These are phyloP conservation scores for Purpureocillium lavendulum DNA, from an alignment of 2,329 filamentous ascomycete genomes.

Conservation along the genomic window DNA sequence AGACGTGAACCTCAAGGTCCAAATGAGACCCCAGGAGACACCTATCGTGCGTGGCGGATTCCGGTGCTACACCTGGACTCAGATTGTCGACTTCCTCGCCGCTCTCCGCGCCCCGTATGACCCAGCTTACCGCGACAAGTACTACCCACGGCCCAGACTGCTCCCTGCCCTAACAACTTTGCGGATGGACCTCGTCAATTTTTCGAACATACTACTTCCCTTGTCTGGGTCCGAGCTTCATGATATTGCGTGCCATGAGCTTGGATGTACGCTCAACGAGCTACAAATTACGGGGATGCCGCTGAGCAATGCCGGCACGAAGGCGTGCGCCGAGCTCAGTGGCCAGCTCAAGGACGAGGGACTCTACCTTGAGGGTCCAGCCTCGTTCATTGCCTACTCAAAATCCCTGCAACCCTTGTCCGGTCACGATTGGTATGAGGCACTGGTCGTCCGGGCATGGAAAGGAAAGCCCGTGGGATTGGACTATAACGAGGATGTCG, in stretches of 20 bases:
- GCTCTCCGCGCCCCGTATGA: too few relatives aligned
- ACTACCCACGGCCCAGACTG: too few relatives aligned
- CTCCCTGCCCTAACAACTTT: constrained; percentile 37
- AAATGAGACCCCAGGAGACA: constrained; percentile 33
- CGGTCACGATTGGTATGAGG: constrained; percentile 29
- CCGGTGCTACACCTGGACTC: too few relatives aligned
- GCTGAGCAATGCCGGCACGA: constrained; percentile 38
- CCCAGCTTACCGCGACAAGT: too few relatives aligned
- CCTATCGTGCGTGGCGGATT: constrained; percentile 40
- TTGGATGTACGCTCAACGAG: too few relatives aligned
- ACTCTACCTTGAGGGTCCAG: too few relatives aligned
- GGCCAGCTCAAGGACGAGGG: constrained; percentile 46
- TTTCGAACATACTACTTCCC: constrained; percentile 35
- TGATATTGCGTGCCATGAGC: too few relatives aligned
- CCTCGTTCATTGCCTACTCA: constrained; percentile 32
- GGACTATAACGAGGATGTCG: constrained; percentile 19
- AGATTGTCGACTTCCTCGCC: too few relatives aligned
- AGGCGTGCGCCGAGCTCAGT: constrained; percentile 37
- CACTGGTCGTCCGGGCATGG: constrained; percentile 38
- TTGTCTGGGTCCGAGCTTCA: constrained; percentile 40
- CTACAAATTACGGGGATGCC: constrained; percentile 45
- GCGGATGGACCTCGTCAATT: constrained; percentile 48
- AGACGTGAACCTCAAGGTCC: constrained; percentile 32
- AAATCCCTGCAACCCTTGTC: constrained; percentile 30
- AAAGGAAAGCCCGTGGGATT: too few relatives aligned